Base-by-base conservation (phyloP, 768 basidiomycete genomes). In the Lentinula detonsa region DNA sequence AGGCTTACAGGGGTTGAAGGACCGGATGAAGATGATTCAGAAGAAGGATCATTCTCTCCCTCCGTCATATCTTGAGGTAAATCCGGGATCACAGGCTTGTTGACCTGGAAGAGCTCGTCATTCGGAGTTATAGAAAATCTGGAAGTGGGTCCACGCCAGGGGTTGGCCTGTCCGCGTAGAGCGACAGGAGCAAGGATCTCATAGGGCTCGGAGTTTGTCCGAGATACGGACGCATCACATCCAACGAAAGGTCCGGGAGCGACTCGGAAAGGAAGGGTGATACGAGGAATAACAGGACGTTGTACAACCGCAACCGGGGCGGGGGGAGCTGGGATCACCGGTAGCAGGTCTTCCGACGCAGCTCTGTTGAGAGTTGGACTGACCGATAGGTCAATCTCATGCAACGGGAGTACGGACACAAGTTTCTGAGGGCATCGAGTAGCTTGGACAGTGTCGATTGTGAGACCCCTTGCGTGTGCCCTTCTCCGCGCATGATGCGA, bases 401-500 rank as follows among this genome's bases (percentile, higher is more conserved):
- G 74, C 9, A 76, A 68, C 60, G 80, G 80, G 37, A 72, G 35
- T 2, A 66, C 63, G 59, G 82, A 79, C 60, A 85, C 72, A 7
- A 70, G 64, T 37, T 62, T 67, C 11, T 70, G 71, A 4, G 79
- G 75, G 57, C 79, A 80, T 16, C 67, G 66, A 42, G 72, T 68
- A 1, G 84, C 82, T 28, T 68, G 72, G 15, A 67, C 64, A 28
- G 78, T 75, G 69, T 81, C 74, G 52, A 87, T 71, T 5, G 61
- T 64, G 37, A 86, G 80, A 33, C 77, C 74, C n/a, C 80, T 75
- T 13, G 62, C 61, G 11, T 62, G 65, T 4, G 85, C 85, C 28
- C 72, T 79, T n/a, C 68, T 74, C 59, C 76, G 79, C 9, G 85
- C 85, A 65, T 80, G 81, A 62, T 75, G 64, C 0, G 80, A 80